phyloP scores from a whole-genome alignment of 2,329 filamentous ascomycete species.

The Diaporthe sp. region DNA sequence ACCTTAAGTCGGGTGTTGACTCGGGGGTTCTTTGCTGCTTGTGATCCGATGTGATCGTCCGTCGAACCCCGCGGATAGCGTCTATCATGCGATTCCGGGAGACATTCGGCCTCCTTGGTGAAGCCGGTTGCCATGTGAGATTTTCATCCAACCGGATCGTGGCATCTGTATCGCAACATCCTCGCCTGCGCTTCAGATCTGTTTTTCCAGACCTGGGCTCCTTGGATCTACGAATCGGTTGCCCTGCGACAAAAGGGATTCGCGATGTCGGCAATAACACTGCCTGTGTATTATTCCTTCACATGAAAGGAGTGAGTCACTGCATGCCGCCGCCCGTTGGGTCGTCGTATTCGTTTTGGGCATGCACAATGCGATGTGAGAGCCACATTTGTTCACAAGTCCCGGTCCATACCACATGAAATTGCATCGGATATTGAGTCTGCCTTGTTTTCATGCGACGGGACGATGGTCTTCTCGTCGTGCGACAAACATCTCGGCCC shows the following conservation, averaged over 20 bases:
- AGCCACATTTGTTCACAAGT: neutral
- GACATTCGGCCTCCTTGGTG: neutral
- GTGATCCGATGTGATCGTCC: neutral
- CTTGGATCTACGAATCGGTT: neutral
- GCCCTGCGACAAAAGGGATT: neutral
- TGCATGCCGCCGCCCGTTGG: too few relatives aligned
- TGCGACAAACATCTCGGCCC: neutral
- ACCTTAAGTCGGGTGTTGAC: neutral
- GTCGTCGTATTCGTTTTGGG: neutral
- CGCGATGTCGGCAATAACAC: neutral
- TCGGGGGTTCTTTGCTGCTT: neutral
- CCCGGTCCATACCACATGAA: too few relatives aligned
- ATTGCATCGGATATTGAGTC: neutral
- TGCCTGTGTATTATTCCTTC: neutral
- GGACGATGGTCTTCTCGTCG: neutral
- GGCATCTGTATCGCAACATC: neutral
- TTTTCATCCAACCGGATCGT: neutral
- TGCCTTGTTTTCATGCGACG: neutral
- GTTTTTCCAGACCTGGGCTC: neutral
- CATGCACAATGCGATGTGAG: neutral
- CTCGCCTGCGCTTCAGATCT: neutral
- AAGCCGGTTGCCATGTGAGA: neutral
- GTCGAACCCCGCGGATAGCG: too few relatives aligned
- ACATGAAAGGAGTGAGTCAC: neutral
- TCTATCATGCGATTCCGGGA: neutral